Evolutionary conservation across 345 rosid species (phyloP), one percentile per base, ranked within the genome.

Genomic region (Eucalyptus victrix): DNA sequence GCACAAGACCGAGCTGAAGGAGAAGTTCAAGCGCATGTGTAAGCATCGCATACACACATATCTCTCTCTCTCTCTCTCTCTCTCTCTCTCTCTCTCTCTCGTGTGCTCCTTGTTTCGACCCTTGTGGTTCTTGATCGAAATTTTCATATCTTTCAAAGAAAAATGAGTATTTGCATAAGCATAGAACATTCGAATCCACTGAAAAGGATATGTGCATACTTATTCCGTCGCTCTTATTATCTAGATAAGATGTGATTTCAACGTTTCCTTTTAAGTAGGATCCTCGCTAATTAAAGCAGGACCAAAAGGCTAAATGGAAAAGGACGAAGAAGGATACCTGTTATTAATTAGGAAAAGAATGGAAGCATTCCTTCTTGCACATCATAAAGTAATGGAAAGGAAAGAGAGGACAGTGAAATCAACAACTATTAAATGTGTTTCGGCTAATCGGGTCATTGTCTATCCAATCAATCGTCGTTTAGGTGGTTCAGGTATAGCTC

Each of bases 11-110:
- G 94, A 95, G 30, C 94, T 95, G n/a, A 95, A 95, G 89, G 92
- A 94, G 49, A 95, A 95, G 86, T 95, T 95, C 93, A 56, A 90
- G 89, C 93, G 95, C 91, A 94, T 95, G 92, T 95, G 96, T 95
- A 92, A 92, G 96, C 87, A 49, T 18, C 72, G 16, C 47, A 72
- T 42, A 6, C 67, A 26, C 65, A 72, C 44, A 34, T 18, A 37
- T 34, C 12, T 34, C 37, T 34, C 37, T n/a, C 16, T 67, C 49
- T 49, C 88, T 34, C 26, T 87, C 44, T 51, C 28, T 56, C 89
- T 40, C 12, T 60, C 45, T 28, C 88, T 32, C 23, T 87, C 23
- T n/a, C 15, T 40, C 34, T 87, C 45, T 53, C 23, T 4, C 47
- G 47, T 45, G 47, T 2, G 9, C 28, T 37, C 69, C 19, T 28